These are phyloP conservation scores for Huntiella savannae DNA, from an alignment of 2,329 filamentous ascomycete species.

Conservation along the genomic window DNA sequence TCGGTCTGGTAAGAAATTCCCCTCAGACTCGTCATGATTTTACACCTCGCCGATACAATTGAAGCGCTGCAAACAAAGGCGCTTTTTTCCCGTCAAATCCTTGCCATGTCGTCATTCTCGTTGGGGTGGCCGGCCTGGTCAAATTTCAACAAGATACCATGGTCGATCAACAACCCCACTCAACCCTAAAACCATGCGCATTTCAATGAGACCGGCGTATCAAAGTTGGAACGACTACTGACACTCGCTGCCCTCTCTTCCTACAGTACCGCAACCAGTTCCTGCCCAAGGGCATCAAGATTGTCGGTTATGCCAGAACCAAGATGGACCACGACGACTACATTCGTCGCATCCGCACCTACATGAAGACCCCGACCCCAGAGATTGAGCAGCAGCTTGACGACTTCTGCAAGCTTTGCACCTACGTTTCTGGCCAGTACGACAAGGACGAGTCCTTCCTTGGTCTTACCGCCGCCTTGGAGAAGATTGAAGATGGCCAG, in stretches of 20 bases:
- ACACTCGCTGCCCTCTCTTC: constrained; percentile 1
- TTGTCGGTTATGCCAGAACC: constrained; percentile 95
- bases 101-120: constrained; percentile 9
- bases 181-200: no score
- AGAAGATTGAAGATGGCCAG: constrained; percentile 64
- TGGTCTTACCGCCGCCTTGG: constrained; percentile 65
- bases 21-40: background rate
- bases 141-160: no score
- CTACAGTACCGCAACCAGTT: constrained; percentile 92
- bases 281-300: constrained; percentile 87
- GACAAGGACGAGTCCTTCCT: constrained; percentile 92
- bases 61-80: background rate
- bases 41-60: background rate
- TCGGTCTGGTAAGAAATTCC: constrained; percentile 63
- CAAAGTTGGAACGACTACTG: no score
- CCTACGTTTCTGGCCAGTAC: constrained; percentile 93
- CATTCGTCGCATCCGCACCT: constrained; percentile 82
- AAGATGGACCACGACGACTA: constrained; percentile 98
- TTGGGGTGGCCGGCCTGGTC: background rate
- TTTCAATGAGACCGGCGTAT: no score
- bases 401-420: constrained; percentile 72
- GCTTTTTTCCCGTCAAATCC: background rate
- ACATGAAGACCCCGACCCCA: constrained; percentile 97
- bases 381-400: constrained; percentile 90
- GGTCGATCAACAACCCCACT: no score